These are phyloP conservation scores for Exophiala sp. DNA, from an alignment of 2,329 filamentous ascomycete genomes.

Conservation along the genomic window DNA sequence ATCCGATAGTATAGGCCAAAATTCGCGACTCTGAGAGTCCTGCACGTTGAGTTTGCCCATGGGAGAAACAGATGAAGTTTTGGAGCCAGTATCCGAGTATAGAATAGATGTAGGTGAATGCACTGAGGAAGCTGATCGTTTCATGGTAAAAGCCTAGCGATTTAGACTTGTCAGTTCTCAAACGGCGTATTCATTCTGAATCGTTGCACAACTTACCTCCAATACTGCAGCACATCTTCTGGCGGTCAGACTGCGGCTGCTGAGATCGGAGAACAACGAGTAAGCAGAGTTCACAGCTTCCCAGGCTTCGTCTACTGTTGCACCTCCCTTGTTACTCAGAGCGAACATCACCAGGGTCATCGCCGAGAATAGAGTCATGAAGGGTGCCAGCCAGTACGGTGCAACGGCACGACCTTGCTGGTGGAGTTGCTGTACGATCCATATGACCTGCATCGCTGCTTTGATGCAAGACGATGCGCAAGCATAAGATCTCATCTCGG, in stretches of 20 bases:
- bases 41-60: too few relatives aligned
- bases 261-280: background rate
- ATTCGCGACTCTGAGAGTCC: background rate
- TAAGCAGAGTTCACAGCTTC: background rate
- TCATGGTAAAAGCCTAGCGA: background rate
- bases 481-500: background rate
- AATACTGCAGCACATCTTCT: background rate
- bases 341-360: background rate
- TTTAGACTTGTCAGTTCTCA: background rate
- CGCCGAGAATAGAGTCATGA: background rate
- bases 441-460: background rate
- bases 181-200: background rate
- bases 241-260: background rate
- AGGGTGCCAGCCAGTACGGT: background rate
- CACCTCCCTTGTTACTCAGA: background rate
- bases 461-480: background rate
- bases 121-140: background rate
- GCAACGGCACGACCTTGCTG: background rate
- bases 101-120: background rate
- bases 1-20: background rate
- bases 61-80: background rate
- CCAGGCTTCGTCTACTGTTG: too few relatives aligned
- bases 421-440: background rate
- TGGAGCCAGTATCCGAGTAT: background rate
- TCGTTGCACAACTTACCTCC: background rate